A percentile compares a stretch with the other conserved stretches of the same genome.
These are phyloP conservation scores for Boletus rubescentipes DNA, from an alignment of 768 basidiomycete species.

Conservation along the genomic window DNA sequence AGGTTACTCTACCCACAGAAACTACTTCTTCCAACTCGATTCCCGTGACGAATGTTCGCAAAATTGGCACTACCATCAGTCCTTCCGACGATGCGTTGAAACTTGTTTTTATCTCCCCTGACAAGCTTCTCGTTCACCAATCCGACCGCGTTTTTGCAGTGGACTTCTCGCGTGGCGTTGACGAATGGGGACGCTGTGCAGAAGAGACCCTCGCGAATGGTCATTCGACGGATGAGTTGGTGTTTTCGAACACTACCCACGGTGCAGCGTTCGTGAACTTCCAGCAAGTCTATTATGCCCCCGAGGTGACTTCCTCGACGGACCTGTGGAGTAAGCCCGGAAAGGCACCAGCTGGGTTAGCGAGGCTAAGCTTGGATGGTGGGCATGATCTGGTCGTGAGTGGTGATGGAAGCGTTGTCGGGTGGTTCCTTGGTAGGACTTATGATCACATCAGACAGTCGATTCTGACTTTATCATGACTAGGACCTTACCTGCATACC, in stretches of 20 bases:
- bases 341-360: constrained; percentile 60
- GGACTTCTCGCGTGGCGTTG: constrained; percentile 46
- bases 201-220: constrained; percentile 53
- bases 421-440: constrained; percentile 70
- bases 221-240: constrained; percentile 56
- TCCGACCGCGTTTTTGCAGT: constrained; percentile 47
- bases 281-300: constrained; percentile 61
- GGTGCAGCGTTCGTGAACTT: constrained; percentile 68
- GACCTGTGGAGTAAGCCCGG: constrained; percentile 69
- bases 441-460: neutral
- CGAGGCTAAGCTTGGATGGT: constrained; percentile 67
- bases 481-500: constrained; percentile 42
- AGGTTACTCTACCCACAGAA: constrained; percentile 49
- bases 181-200: constrained; percentile 47
- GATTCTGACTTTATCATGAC: neutral
- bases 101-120: constrained; percentile 56
- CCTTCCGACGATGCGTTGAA: constrained; percentile 41
- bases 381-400: constrained; percentile 70
- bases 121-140: constrained; percentile 62
- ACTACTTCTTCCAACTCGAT: constrained; percentile 29
- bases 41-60: constrained; percentile 45
- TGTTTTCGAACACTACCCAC: constrained; percentile 39
- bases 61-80: constrained; percentile 52
- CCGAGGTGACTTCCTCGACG: constrained; percentile 42
- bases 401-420: constrained; percentile 59